phyloP scores from a whole-genome alignment of 2,329 filamentous ascomycete species.

The Claviceps arundinis region DNA sequence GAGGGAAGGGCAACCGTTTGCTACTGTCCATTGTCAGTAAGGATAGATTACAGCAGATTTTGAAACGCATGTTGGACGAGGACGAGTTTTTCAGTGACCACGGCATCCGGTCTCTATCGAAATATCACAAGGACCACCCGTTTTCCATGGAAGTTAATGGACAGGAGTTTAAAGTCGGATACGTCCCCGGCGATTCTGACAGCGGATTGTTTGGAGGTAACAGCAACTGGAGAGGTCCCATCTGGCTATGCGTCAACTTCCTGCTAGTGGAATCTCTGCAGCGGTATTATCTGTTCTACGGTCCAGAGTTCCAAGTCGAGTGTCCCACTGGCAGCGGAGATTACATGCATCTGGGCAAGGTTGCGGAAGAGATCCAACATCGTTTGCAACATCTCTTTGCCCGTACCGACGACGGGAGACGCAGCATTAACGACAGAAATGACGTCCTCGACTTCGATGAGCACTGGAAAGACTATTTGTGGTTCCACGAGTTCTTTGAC shows the following conservation, averaged over 20 bases:
- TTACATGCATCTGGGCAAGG: slow-evolving; percentile 88
- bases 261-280: slow-evolving; percentile 88
- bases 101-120: slow-evolving; percentile 84
- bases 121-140: slow-evolving; percentile 78
- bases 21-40: slow-evolving; percentile 84
- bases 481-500: slow-evolving; percentile 97
- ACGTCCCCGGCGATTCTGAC: slow-evolving; percentile 91
- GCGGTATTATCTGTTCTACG: slow-evolving; percentile 93
- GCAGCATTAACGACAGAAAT: slow-evolving; percentile 76
- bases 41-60: slow-evolving; percentile 77
- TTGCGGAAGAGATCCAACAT: slow-evolving; percentile 91
- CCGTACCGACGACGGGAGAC: slow-evolving; percentile 68
- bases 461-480: slow-evolving; percentile 72
- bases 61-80: slow-evolving; percentile 86
- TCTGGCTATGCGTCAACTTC: slow-evolving; percentile 96
- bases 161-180: slow-evolving; percentile 74
- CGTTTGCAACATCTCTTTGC: slow-evolving; percentile 85
- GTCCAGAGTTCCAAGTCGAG: slow-evolving; percentile 75
- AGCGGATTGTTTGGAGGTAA: slow-evolving; percentile 92
- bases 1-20: slow-evolving; percentile 81
- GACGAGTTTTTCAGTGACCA: slow-evolving; percentile 84
- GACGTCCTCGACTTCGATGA: slow-evolving; percentile 82
- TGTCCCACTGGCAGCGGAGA: slow-evolving; percentile 90
- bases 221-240: slow-evolving; percentile 93
- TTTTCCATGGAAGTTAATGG: slow-evolving; percentile 95